phyloP scores from a whole-genome alignment of 106 monocot species.

The Phalaenopsis equestris region DNA sequence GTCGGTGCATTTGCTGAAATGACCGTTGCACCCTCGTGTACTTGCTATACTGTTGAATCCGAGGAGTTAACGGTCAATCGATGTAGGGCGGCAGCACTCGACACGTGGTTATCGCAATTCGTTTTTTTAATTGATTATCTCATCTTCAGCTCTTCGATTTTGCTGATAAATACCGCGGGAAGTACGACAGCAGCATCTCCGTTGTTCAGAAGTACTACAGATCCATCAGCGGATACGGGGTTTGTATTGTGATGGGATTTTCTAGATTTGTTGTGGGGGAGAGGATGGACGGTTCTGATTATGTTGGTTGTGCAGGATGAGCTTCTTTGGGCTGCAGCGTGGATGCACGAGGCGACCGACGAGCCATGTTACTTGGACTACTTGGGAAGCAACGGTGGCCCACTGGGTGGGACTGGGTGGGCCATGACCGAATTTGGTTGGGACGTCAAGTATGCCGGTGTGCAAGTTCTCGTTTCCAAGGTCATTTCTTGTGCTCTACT shows the following conservation, averaged over 20 bases:
- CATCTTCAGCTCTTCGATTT: slow-evolving; percentile 70
- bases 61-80: background rate
- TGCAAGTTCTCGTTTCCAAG: slow-evolving; percentile 77
- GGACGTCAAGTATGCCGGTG: slow-evolving; percentile 96
- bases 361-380: slow-evolving; percentile 73
- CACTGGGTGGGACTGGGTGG: slow-evolving; percentile 91
- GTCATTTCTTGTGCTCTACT: slow-evolving; percentile 15
- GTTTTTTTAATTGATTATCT: background rate
- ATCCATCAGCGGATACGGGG: slow-evolving; percentile 83
- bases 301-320: slow-evolving; percentile 32
- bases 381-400: slow-evolving; percentile 46
- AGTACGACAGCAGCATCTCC: slow-evolving; percentile 87
- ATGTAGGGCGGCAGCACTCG: background rate
- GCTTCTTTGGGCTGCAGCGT: slow-evolving; percentile 86
- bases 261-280: background rate
- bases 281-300: slow-evolving; percentile 2
- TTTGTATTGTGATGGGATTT: slow-evolving; percentile 12
- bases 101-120: background rate
- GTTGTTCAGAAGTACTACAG: slow-evolving; percentile 83
- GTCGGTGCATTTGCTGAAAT: slow-evolving; percentile 1
- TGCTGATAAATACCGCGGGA: slow-evolving; percentile 91
- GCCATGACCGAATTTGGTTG: slow-evolving; percentile 81
- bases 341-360: slow-evolving; percentile 76
- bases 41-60: background rate
- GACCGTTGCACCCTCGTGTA: background rate